A percentile compares a stretch with the other conserved stretches of the same genome.
These are phyloP conservation scores for Yamadazyma atlantica DNA, from an alignment of 1,139 yeast species.

Conservation along the genomic window DNA sequence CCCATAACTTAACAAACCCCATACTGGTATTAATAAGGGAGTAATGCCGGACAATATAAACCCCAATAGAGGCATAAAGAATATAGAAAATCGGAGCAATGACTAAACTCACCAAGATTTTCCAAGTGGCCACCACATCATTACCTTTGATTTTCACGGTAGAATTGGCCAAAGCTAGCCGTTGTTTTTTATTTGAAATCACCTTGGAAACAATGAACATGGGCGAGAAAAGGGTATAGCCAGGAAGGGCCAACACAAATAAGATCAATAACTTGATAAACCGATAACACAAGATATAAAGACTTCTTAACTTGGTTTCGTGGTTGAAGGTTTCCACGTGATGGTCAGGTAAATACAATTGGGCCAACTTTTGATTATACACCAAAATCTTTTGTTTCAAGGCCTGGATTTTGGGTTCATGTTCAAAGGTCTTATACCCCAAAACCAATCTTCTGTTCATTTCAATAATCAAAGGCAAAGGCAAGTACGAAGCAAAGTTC, in stretches of 20 bases:
- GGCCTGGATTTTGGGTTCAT: conserved; percentile 65
- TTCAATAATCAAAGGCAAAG: conserved; percentile 82
- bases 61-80: conserved; percentile 71
- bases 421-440: conserved; percentile 74
- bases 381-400: conserved; percentile 60
- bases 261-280: conserved; percentile 54
- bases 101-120: conserved; percentile 84
- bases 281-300: conserved; percentile 51
- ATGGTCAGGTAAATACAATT: conserved; percentile 83
- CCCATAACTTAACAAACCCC: conserved; percentile 36
- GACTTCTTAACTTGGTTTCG: conserved; percentile 40
- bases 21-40: conserved; percentile 16
- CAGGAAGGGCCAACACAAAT: conserved; percentile 73
- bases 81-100: conserved; percentile 84
- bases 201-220: conserved; percentile 76
- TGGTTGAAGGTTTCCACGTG: conserved; percentile 70
- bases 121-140: conserved; percentile 96
- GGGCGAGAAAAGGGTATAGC: conserved; percentile 80
- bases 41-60: conserved; percentile 39
- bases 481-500: conserved; percentile 63
- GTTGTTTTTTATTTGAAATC: conserved; percentile 71
- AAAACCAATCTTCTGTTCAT: conserved; percentile 81
- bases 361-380: conserved; percentile 67
- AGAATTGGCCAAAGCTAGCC: conserved; percentile 80
- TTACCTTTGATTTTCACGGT: conserved; percentile 87